Evolutionary conservation across 176 grass and related monocot genomes (phyloP), one percentile per base, ranked within the genome.

Genomic region (Neostapfia colusana): DNA sequence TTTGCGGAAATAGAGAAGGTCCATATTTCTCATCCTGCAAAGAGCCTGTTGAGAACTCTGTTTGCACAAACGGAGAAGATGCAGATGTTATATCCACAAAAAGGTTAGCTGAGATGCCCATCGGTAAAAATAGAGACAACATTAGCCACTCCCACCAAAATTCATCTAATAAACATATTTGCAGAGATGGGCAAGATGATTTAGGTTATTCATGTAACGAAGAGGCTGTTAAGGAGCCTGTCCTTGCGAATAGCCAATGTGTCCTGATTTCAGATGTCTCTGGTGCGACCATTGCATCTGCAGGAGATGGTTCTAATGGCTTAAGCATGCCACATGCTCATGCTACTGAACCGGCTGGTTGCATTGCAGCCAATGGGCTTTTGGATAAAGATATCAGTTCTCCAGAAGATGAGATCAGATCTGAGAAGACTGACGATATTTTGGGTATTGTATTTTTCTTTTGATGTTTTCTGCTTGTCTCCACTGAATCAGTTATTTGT

Each of bases 221-320:
- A 76, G 80, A 87, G 58, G 54, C 51, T 62, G 45, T 45, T 76
- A 87, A 79, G 61, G 88, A 78, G 67, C 61, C 86, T 10, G 49
- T 76, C n/a, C 36, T n/a, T 70, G 38, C 73, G 65, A 72, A 79
- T 82, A 71, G 64, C 68, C 92, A 89, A 78, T 87, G 95, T 27
- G 63, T 83, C 10, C 77, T 90, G 73, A 90, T 77, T 79, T 95
- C 96, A 83, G 92, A 99, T 70, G 82, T 90, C 26, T 95, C 92
- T 63, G 89, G 92, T 80, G 83, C 87, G 58, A 95, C 87, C 37
- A 61, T 85, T 83, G 89, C 67, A 78, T 95, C 89, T 63, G 57
- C 70, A 13, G 85, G 88, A 48, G 83, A 90, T 53, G 85, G 73
- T 45, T 83, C 73, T 85, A 84, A 91, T 84, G 77, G 75, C 17